Conservation (phyloP, 306 rosid species). For the Herpetospermum pedunculosum region DNA sequence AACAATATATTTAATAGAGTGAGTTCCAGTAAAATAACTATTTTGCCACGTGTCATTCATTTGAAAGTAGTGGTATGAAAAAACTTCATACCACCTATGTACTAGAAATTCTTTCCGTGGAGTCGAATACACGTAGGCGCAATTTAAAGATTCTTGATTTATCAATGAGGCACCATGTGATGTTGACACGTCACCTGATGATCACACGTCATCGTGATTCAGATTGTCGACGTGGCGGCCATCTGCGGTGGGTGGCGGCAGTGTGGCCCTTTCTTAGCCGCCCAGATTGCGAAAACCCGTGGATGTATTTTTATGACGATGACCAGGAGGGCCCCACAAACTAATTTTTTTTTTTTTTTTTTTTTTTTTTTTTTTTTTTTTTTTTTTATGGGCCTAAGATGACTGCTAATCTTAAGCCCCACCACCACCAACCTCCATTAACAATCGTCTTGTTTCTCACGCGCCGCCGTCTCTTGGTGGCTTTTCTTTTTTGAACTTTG, state of each 20-base stretch:
- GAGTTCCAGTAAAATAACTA: no score
- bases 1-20: no score
- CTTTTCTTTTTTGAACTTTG: no score
- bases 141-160: neutral
- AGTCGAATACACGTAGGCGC: neutral
- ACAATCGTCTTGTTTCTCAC: neutral
- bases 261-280: neutral
- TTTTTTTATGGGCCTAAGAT: neutral
- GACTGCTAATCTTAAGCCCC: neutral
- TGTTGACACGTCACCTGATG: neutral
- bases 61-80: no score
- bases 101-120: no score
- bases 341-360: neutral
- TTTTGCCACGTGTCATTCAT: no score
- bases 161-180: neutral
- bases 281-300: conserved; percentile 17
- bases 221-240: neutral
- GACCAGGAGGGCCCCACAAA: neutral
- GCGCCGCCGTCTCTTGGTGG: conserved; percentile 5
- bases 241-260: neutral
- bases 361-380: neutral
- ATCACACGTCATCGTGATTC: neutral
- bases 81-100: no score
- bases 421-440: neutral
- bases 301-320: conserved; percentile 10